Percentiles rank a stretch among this genome's conserved stretches.
Evolutionary conservation across 495 filamentous ascomycete genomes (phyloP).

Genomic region (Delitschia confertaspora): DNA sequence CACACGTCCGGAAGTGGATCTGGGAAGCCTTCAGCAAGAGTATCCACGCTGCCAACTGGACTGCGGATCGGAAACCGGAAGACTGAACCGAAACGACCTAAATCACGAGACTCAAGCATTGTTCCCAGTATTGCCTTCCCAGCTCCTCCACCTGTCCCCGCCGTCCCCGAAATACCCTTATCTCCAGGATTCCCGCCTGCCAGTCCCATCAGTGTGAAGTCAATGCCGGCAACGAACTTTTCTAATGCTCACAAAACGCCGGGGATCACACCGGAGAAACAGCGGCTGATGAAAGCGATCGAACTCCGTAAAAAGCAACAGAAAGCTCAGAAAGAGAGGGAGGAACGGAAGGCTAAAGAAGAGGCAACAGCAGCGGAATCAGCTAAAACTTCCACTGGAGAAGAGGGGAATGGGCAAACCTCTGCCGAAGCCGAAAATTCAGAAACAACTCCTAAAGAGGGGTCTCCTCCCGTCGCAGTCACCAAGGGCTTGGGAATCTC

Average conservation of each 20-base stretch:
- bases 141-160: constrained; percentile 34
- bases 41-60: constrained; percentile 30
- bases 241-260: constrained; percentile 41
- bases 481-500: too few relatives aligned
- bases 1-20: constrained; percentile 18
- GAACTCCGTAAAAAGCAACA: constrained; percentile 72
- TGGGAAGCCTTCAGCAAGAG: constrained; percentile 10
- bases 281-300: constrained; percentile 85
- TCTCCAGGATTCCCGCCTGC: constrained; percentile 48
- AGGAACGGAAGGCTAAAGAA: constrained; percentile 7
- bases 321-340: constrained; percentile 18
- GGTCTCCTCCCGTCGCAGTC: too few relatives aligned
- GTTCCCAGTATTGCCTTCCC: constrained; percentile 26
- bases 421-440: too few relatives aligned
- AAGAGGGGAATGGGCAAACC: too few relatives aligned
- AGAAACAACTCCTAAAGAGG: too few relatives aligned
- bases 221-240: constrained; percentile 36
- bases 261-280: constrained; percentile 78
- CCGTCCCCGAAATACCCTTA: constrained; percentile 28
- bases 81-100: constrained; percentile 26
- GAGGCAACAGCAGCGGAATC: constrained; percentile 1
- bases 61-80: constrained; percentile 25
- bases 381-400: too few relatives aligned
- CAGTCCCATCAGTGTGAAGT: constrained; percentile 43
- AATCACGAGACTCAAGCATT: constrained; percentile 27